Base-by-base conservation (phyloP, 2,329 filamentous ascomycete genomes). In the Chaetomiaceae sp. region DNA sequence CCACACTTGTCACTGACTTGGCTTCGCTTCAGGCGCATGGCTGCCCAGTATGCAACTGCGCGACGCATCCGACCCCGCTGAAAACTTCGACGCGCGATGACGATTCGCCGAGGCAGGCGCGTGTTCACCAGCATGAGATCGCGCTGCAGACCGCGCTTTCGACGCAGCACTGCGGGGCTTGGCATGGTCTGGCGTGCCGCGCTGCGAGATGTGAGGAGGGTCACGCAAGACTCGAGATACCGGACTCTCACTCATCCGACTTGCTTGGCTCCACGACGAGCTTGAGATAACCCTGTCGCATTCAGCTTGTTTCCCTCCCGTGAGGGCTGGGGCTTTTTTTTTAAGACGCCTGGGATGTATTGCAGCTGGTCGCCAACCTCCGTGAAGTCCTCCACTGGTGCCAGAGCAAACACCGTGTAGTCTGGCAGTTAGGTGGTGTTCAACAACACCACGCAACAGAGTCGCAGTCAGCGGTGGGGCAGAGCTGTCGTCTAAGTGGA, bases 21-120 rank as follows among this genome's bases (percentile, higher is more conserved):
- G 5, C 22, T 24, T 24, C 22, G 33, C 38, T 17, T 18, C 22
- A 44, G 54, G 59, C 52, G 59, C 59, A 61, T 61, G 41, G 58
- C 57, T 62, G 60, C 60, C 58, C 60, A 62, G 59, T 49, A 38
- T 51, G 49, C 48, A 35, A 55, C 52, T 52, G 53, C 52, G 53
- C 46, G 45, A n/a, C n/a, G n/a, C n/a, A n/a, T n/a, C n/a, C n/a
- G 48, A 55, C 57, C 55, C 47, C 48, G 45, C 49, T 49, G n/a
- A n/a, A n/a, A 22, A 30, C 40, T 12, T 32, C 9, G 32, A 39
- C 11, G 14, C 26, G 33, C 38, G n/a, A 45, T 45, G n/a, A 29
- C 47, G 35, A 57, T 57, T 55, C 45, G 49, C 34, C 47, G 38
- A 29, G 38, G 45, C 33, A n/a, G 45, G 52, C 47, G 49, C 48